These are phyloP conservation scores for Globisporangium abappressorium DNA, from an alignment of 352 stramenopile genomes.

Conservation along the genomic window DNA sequence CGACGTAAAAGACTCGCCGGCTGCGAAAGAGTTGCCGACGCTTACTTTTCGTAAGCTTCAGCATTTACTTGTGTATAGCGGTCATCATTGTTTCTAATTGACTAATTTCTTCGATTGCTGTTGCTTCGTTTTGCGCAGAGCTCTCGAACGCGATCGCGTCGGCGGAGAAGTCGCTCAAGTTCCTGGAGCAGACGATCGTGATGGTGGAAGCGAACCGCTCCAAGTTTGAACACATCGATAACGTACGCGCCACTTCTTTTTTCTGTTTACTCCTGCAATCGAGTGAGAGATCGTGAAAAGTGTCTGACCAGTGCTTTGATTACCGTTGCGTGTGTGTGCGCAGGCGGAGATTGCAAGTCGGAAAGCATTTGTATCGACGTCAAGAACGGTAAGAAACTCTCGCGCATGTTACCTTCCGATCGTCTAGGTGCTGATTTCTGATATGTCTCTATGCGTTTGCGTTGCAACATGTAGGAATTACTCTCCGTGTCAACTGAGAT, in stretches of 20 bases:
- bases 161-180: constrained; percentile 75
- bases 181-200: constrained; percentile 81
- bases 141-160: constrained; percentile 47
- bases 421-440: neutral
- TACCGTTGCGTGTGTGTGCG: neutral
- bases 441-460: neutral
- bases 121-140: constrained; percentile 29
- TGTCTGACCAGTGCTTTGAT: neutral
- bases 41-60: constrained; percentile 42
- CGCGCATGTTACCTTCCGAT: neutral
- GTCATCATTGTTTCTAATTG: neutral
- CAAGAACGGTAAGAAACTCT: constrained; percentile 27
- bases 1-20: constrained; percentile 38
- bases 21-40: constrained; percentile 48
- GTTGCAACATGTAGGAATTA: constrained; percentile 41
- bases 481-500: constrained; percentile 53
- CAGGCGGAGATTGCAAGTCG: constrained; percentile 61
- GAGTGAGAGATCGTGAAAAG: too few relatives aligned
- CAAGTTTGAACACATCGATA: constrained; percentile 83
- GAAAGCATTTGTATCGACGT: constrained; percentile 64
- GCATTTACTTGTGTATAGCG: neutral
- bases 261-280: neutral
- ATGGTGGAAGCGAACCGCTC: constrained; percentile 76
- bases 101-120: neutral
- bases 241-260: constrained; percentile 8